A percentile compares a stretch with the other conserved stretches of the same genome.
These are phyloP conservation scores for Penicillium sp. DNA, from an alignment of 2,329 filamentous ascomycete species.

Conservation along the genomic window DNA sequence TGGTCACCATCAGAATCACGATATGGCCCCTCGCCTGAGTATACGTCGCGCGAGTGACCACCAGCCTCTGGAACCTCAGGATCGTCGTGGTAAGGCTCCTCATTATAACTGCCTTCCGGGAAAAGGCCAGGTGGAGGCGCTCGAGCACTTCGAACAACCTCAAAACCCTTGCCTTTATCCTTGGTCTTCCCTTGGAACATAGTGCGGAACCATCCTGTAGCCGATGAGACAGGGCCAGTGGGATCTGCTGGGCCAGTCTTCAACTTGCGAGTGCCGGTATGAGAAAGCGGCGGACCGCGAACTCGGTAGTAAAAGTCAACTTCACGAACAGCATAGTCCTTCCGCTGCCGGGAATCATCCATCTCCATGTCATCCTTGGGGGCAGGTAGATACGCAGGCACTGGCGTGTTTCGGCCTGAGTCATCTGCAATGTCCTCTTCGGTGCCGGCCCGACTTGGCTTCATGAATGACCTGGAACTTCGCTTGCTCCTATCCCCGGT, in stretches of 20 bases:
- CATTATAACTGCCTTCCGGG: conserved; percentile 60
- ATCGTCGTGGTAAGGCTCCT: conserved; percentile 64
- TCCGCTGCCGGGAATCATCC: conserved; percentile 51
- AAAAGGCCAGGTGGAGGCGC: conserved; percentile 74
- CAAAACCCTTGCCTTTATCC: conserved; percentile 94
- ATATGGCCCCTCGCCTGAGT: conserved; percentile 26
- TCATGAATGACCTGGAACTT: conserved; percentile 45
- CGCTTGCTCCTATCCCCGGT: conserved; percentile 44
- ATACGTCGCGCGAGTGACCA: conserved; percentile 25
- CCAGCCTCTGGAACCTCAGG: conserved; percentile 37
- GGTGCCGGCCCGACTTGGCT: conserved; percentile 35
- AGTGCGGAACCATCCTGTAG: conserved; percentile 82
- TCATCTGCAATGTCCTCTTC: conserved; percentile 39
- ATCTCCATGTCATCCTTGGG: conserved; percentile 57
- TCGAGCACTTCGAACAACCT: conserved; percentile 86
- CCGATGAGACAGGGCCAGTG: conserved; percentile 84
- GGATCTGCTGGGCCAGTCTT: conserved; percentile 95
- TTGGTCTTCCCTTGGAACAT: conserved; percentile 83
- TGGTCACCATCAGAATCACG: conserved; percentile 29
- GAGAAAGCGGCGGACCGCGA: conserved; percentile 81
- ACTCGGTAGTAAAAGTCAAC: conserved; percentile 97
- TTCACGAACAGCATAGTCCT: conserved; percentile 90
- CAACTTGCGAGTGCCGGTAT: conserved; percentile 75
- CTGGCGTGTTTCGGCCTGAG: conserved; percentile 50
- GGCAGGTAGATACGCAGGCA: conserved; percentile 54